Conservation (phyloP, 371 early-diverging fungal genomes). For the Capillidium rhysosporum region DNA sequence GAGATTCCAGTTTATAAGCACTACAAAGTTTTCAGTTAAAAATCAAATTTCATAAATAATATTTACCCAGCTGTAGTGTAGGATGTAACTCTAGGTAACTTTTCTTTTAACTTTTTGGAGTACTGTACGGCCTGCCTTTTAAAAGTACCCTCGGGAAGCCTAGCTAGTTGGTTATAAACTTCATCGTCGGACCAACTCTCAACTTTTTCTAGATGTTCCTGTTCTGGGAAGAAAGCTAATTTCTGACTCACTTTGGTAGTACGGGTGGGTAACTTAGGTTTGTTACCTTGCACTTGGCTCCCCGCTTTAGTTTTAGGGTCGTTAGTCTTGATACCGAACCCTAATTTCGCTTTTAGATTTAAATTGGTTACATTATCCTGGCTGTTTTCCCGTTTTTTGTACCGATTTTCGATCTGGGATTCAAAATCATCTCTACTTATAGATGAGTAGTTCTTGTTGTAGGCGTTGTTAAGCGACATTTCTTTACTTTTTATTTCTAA, state of each 20-base stretch:
- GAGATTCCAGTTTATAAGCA: constrained; percentile 19
- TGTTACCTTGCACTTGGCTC: constrained; percentile 4
- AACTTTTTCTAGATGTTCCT: constrained; percentile 10
- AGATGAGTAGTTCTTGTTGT: no score
- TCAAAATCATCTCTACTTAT: no score
- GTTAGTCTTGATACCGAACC: background rate
- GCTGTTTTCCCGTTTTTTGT: no score
- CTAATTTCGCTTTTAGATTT: no score
- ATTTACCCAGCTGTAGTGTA: constrained; percentile 65
- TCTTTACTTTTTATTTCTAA: no score
- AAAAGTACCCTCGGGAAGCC: constrained; percentile 9
- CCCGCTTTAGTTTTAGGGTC: background rate
- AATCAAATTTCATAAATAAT: background rate
- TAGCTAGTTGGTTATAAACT: constrained; percentile 14
- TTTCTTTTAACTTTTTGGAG: constrained; percentile 13
- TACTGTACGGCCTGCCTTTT: constrained; percentile 34
- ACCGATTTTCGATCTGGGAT: no score
- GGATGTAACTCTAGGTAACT: constrained; percentile 54
- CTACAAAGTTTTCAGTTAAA: constrained; percentile 25
- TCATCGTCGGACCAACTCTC: constrained; percentile 8
- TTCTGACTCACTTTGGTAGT: constrained; percentile 84
- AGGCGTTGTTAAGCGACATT: no score
- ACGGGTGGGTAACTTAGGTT: constrained; percentile 31
- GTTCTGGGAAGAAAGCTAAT: constrained; percentile 69
- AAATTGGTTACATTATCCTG: no score